Base-by-base conservation (phyloP, 805 yeast genomes). In the Debaryomyces castellii region DNA sequence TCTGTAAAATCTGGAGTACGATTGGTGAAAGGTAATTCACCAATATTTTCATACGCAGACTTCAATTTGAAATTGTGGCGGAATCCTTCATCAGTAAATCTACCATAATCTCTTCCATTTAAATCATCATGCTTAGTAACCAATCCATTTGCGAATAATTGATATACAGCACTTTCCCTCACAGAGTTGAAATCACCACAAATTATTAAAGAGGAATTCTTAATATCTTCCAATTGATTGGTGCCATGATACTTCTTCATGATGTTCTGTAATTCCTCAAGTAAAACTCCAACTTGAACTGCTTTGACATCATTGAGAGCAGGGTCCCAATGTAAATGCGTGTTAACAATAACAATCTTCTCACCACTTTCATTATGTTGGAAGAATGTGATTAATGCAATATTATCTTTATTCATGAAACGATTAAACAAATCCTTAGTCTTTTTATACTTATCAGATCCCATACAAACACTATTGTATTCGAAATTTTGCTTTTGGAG, bases 301-400 rank as follows among this genome's bases (percentile, higher is more conserved):
- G 97, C 82, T 66, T 94, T 94, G 46, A 94, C 99, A 68, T 94
- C 99, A 62, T 89, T 89, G 61, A 84, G 88, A 41, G 87, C 89
- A 3, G 99, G 99, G 71, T 94, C 97, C 98, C 99, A 94, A 65
- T 92, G 97, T 64, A 94, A 80, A 75, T 94, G 99, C 0, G 98
- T 92, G 58, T 90, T 92, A 3, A 87, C 90, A 30, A 89, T 74
- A 53, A 88, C 75, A 32, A 92, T 67, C 51, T 78, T 78, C 61
- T 85, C 87, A 14, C 91, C 89, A 5, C 91, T 80, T 44, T 77
- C 78, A 27, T 74, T 64, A 58, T 87, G 94, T 60, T 88, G 89
- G 53, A 94, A 77, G 45, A 83, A 79, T 12, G 87, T 72, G 40
- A 89, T 80, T 41, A 88, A 72, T 6, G 97, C 98, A 58, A 94